phyloP scores from a whole-genome alignment of 164 flowering plant species.

The Tinospora cordifolia region DNA sequence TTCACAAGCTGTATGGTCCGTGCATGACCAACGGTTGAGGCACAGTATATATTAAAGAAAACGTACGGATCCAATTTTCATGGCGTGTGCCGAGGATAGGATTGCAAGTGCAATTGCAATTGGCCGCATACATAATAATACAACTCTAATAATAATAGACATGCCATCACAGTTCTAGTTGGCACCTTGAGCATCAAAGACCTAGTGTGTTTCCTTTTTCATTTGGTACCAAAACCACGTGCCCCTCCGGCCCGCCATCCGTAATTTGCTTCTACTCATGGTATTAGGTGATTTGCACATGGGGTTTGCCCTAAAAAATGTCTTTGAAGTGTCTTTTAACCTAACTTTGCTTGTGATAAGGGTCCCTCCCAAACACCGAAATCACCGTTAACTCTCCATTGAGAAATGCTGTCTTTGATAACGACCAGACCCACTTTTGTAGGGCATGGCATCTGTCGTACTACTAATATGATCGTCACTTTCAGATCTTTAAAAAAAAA shows the following conservation, averaged over 20 bases:
- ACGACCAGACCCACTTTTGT: not conserved
- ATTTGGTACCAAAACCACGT: slow-evolving; percentile 8
- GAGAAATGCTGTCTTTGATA: not conserved
- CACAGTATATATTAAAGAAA: slow-evolving; percentile 3
- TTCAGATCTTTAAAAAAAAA: no score
- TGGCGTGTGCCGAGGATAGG: not conserved
- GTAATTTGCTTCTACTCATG: slow-evolving; percentile 1
- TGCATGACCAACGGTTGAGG: slow-evolving; percentile 5
- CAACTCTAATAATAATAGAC: no score
- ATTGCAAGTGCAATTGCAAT: not conserved
- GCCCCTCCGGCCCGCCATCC: not conserved
- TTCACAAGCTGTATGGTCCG: slow-evolving; percentile 3
- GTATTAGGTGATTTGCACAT: slow-evolving; percentile 11
- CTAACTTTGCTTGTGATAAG: not conserved
- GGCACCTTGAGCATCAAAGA: not conserved
- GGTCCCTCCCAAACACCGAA: not conserved
- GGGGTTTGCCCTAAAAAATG: slow-evolving; percentile 3
- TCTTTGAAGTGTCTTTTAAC: not conserved
- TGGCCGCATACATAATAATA: not conserved
- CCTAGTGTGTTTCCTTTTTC: not conserved
- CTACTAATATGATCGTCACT: not conserved
- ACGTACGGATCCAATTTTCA: slow-evolving; percentile 2
- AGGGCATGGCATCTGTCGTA: not conserved
- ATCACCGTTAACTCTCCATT: not conserved
- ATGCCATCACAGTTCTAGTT: slow-evolving; percentile 1